Evolutionary conservation across 2,329 filamentous ascomycete species (phyloP).

Genomic region (Alternaria solani): DNA sequence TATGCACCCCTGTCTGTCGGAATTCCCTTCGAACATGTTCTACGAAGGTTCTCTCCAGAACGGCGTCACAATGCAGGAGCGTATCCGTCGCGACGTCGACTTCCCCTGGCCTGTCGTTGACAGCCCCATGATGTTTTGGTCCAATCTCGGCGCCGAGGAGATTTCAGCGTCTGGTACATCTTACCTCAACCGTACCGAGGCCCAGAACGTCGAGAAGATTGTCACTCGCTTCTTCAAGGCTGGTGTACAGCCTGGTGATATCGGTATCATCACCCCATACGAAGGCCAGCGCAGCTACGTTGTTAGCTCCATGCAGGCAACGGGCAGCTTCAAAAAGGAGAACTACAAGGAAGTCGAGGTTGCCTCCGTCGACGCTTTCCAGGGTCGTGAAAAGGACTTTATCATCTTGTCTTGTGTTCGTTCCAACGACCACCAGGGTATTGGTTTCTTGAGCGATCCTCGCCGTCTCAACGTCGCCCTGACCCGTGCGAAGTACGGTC

Average conservation of each 20-base stretch:
- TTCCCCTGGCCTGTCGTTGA: constrained; percentile 97
- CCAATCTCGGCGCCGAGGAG: constrained; percentile 95
- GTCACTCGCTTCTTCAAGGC: constrained; percentile 99
- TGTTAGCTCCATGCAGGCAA: constrained; percentile 99
- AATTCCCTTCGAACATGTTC: constrained; percentile 99
- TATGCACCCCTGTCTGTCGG: constrained; percentile 97
- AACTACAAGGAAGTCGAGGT: constrained; percentile 99
- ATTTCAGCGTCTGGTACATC: constrained; percentile 98
- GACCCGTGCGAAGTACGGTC: constrained; percentile 94
- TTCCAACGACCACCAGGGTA: constrained; percentile 98
- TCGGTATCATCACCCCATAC: constrained; percentile 98
- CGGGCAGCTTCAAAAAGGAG: constrained; percentile 97
- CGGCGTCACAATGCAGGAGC: constrained; percentile 87
- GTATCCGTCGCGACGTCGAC: constrained; percentile 90
- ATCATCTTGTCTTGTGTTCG: constrained; percentile 97
- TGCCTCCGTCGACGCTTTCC: constrained; percentile 97
- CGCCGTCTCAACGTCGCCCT: constrained; percentile 96
- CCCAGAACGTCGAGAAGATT: constrained; percentile 97
- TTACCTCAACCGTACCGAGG: constrained; percentile 96
- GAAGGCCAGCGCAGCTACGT: constrained; percentile 98
- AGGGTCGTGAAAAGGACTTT: constrained; percentile 98
- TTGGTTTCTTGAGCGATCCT: constrained; percentile 97
- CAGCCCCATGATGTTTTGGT: constrained; percentile 99
- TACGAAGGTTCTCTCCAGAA: constrained; percentile 98
- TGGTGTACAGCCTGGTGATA: constrained; percentile 89